Base-by-base conservation (phyloP, 75 land plant genomes). In the Sequoia sempervirens region DNA sequence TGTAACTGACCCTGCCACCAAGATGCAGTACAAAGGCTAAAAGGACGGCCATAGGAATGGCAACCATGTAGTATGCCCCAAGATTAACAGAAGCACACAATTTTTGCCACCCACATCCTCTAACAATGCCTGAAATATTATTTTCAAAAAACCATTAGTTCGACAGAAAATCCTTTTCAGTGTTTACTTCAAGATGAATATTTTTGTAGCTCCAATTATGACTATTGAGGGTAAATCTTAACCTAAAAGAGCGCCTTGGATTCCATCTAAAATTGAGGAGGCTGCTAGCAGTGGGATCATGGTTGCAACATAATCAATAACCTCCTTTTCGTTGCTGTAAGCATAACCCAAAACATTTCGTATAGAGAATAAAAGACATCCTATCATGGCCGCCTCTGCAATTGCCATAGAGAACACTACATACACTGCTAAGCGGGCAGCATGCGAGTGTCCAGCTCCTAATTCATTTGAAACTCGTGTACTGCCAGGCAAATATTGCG, bases 191-290 rank as follows among this genome's bases (percentile, higher is more conserved):
- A 40, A 40, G 41, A 3, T 3, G 41, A 40, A 40, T 40, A 3
- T 1, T 3, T 66, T 66, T 66, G 26, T 66, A 66, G 26, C 26
- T 66, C 26, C 69, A 66, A 66, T 0, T 34, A 66, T 18, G 26
- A 18, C 26, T 73, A 7, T 30, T 1, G 1, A 40, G 3, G 41
- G 41, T 40, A 40, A 40, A 1, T 40, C 41, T 40, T 2, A 40
- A 95, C 96, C 96, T 89, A 95, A 92, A 66, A 93, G 90, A 43
- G 89, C 91, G 83, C 94, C 93, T 75, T 94, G 95, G 70, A 95
- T 82, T 53, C 90, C 95, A 86, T 96, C 98, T 80, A 94, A 32
- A 83, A 92, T 84, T 46, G 92, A 75, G 17, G 90, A 86, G 38
- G 82, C n/a, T 45, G 41, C 41, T 40, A 40, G 41, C 41, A 40